A percentile compares a stretch with the other conserved stretches of the same genome.
Conservation (phyloP, 1,139 yeast species). For the Magnusiomyces sp. region DNA sequence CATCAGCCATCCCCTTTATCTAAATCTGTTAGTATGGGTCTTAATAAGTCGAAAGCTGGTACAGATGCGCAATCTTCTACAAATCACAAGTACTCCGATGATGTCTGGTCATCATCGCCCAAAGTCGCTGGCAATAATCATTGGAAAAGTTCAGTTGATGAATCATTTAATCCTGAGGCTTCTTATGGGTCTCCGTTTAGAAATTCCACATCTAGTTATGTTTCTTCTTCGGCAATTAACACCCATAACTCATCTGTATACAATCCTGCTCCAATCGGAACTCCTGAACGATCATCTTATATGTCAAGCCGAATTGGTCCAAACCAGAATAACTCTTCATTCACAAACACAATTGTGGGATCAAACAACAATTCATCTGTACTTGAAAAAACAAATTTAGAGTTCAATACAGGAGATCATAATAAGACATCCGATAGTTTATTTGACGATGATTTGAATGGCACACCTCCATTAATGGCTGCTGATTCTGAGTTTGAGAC, state of each 20-base stretch:
- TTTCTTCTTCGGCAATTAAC: not conserved
- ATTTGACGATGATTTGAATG: slow-evolving; percentile 4
- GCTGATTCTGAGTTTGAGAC: slow-evolving; percentile 4
- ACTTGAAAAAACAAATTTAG: not conserved
- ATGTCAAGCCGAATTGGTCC: not conserved
- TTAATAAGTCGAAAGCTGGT: not conserved
- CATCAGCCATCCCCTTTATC: not conserved
- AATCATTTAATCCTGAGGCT: slow-evolving; percentile 8
- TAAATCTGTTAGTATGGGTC: not conserved
- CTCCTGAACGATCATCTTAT: slow-evolving; percentile 10
- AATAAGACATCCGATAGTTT: not conserved
- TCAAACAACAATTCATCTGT: not conserved
- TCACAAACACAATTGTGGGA: not conserved
- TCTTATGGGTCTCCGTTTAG: slow-evolving; percentile 9
- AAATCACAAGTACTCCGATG: slow-evolving; percentile 4
- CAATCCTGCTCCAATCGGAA: slow-evolving; percentile 13
- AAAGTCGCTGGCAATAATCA: slow-evolving; percentile 5
- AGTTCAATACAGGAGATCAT: not conserved
- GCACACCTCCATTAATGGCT: not conserved
- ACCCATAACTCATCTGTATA: not conserved
- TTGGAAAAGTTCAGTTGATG: slow-evolving; percentile 1
- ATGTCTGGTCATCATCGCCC: slow-evolving; percentile 14
- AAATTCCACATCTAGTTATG: slow-evolving; percentile 5
- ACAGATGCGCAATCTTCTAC: not conserved
- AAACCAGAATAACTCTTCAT: not conserved